Conservation (phyloP, 805 yeast species). For the Sugiyamaella qingdaonensis region DNA sequence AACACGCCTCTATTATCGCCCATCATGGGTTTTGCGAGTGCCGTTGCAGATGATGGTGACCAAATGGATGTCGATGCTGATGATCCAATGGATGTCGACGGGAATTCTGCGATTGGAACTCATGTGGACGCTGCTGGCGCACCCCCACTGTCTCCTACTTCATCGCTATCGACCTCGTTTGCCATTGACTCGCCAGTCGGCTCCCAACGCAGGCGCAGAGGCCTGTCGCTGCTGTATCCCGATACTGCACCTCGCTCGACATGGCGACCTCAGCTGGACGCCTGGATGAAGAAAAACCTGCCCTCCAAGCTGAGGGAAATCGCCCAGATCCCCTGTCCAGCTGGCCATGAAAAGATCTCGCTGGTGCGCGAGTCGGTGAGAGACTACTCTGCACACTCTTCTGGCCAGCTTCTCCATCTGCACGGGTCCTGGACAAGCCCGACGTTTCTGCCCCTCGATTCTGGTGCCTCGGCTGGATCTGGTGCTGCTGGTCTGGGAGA, state of each 20-base stretch:
- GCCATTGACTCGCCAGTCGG: neutral
- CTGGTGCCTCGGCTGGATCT: neutral
- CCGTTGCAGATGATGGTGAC: too few relatives aligned
- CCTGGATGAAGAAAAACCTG: constrained; percentile 34
- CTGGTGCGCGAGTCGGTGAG: neutral
- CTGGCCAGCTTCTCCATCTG: neutral
- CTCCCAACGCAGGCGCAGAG: constrained; percentile 8
- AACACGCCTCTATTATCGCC: neutral
- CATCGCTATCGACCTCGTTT: neutral
- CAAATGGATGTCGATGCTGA: too few relatives aligned
- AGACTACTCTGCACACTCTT: neutral
- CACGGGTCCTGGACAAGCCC: constrained; percentile 1
- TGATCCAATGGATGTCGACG: neutral
- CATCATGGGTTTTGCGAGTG: neutral
- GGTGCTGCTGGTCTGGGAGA: neutral
- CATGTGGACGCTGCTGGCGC: neutral
- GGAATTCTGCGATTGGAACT: neutral
- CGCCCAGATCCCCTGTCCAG: constrained; percentile 13
- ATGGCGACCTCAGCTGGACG: constrained; percentile 36
- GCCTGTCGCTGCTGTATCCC: constrained; percentile 31
- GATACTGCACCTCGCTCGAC: constrained; percentile 37
- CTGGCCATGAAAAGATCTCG: neutral
- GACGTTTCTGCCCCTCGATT: neutral
- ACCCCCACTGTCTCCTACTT: neutral
- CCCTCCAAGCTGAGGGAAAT: constrained; percentile 28